Evolutionary conservation across 2,329 filamentous ascomycete genomes (phyloP).

Genomic region (Dichotomopilus funicola): DNA sequence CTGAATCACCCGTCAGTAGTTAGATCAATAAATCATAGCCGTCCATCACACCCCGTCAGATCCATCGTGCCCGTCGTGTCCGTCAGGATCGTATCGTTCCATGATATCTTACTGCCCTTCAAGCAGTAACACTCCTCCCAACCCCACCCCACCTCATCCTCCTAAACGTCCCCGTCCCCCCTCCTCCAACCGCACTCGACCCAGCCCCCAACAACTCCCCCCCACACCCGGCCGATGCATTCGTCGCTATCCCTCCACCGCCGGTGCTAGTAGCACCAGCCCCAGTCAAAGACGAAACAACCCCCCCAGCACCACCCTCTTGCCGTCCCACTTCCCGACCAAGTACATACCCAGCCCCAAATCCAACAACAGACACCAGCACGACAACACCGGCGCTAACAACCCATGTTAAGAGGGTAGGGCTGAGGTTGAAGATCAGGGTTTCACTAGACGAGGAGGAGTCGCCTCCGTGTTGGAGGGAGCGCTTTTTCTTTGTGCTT

Average conservation of each 20-base stretch:
- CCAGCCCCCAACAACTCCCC: slow-evolving; percentile 45
- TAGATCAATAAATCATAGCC: no score
- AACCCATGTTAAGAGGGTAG: slow-evolving; percentile 58
- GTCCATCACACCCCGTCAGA: no score
- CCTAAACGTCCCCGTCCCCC: slow-evolving; percentile 40
- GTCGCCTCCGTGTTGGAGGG: slow-evolving; percentile 19
- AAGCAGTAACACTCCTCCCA: slow-evolving; percentile 45
- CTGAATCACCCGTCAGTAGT: no score
- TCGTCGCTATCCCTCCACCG: slow-evolving; percentile 31
- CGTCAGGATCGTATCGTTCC: no score
- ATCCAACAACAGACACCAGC: slow-evolving; percentile 61
- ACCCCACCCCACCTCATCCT: slow-evolving; percentile 49
- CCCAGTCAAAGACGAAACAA: no score
- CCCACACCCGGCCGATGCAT: slow-evolving; percentile 42
- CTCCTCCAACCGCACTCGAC: neutral
- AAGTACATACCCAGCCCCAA: slow-evolving; percentile 62
- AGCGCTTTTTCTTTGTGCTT: slow-evolving; percentile 53
- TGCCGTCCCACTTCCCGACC: slow-evolving; percentile 60
- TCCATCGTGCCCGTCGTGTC: no score
- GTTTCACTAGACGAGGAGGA: neutral
- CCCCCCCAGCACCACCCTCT: slow-evolving; percentile 37
- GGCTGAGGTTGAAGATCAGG: slow-evolving; percentile 40
- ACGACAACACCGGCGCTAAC: slow-evolving; percentile 62
- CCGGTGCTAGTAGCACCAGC: slow-evolving; percentile 21
- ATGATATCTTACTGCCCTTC: neutral